Percentiles rank a stretch among this genome's conserved stretches.
Evolutionary conservation across 2,329 filamentous ascomycete genomes (phyloP).

Genomic region (Ophioceras dolichostomum): DNA sequence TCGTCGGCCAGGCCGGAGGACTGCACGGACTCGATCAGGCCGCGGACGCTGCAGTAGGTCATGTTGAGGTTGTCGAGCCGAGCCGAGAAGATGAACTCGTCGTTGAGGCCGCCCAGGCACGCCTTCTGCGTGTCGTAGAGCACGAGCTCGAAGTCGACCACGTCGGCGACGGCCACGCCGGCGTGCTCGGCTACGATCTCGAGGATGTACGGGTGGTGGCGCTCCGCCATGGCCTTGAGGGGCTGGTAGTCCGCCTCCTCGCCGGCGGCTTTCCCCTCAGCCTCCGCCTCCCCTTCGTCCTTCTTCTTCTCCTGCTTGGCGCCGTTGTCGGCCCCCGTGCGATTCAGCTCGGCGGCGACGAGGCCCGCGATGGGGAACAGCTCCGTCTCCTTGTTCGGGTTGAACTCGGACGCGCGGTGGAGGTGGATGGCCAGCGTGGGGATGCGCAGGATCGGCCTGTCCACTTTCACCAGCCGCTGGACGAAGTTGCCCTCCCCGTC

Average conservation of each 20-base stretch:
- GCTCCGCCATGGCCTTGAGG: slow-evolving; percentile 62
- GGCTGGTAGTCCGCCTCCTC: slow-evolving; percentile 51
- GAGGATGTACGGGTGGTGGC: slow-evolving; percentile 81
- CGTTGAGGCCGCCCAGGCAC: slow-evolving; percentile 75
- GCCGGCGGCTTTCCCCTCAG: slow-evolving; percentile 27
- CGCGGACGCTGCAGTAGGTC: slow-evolving; percentile 85
- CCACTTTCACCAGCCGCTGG: slow-evolving; percentile 80
- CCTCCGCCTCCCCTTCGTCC: slow-evolving; percentile 20
- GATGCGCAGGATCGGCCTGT: slow-evolving; percentile 81
- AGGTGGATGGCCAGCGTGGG: slow-evolving; percentile 92
- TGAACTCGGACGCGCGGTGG: slow-evolving; percentile 72
- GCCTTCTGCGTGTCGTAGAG: slow-evolving; percentile 93
- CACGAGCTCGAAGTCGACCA: slow-evolving; percentile 93
- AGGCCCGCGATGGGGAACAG: slow-evolving; percentile 88
- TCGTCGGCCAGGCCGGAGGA: slow-evolving; percentile 52
- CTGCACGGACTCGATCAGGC: slow-evolving; percentile 67
- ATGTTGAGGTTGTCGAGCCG: slow-evolving; percentile 92
- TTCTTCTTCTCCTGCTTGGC: slow-evolving; percentile 16
- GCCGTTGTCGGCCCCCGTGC: slow-evolving; percentile 35
- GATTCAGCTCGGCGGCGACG: slow-evolving; percentile 77
- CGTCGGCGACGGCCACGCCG: slow-evolving; percentile 53
- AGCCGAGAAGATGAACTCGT: slow-evolving; percentile 95
- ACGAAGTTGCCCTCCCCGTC: slow-evolving; percentile 62
- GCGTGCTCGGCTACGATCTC: slow-evolving; percentile 75
- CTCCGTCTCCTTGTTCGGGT: slow-evolving; percentile 95